phyloP scores from a whole-genome alignment of 495 filamentous ascomycete genomes.

The Platismatia glauca region DNA sequence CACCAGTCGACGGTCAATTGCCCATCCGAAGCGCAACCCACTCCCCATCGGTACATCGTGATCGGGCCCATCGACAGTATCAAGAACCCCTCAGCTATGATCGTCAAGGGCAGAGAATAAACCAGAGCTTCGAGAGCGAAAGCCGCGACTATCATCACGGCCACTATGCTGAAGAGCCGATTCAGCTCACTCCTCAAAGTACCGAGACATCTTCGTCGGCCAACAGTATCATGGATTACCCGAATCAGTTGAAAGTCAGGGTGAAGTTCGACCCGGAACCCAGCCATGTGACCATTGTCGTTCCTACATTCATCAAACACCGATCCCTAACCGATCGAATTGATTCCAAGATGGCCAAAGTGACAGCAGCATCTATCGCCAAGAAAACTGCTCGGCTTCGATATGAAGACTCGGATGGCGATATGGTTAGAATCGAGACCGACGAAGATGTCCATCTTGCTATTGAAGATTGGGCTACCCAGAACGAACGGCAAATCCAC shows the following conservation, averaged over 20 bases:
- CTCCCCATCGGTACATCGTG: conserved; percentile 32
- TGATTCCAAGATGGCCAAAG: conserved; percentile 81
- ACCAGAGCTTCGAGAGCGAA: not conserved
- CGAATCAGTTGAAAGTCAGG: conserved; percentile 82
- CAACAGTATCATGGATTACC: conserved; percentile 21
- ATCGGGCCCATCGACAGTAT: conserved; percentile 14
- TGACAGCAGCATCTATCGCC: conserved; percentile 70
- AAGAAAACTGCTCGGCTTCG: conserved; percentile 70
- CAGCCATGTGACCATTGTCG: conserved; percentile 82
- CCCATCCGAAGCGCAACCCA: conserved; percentile 40
- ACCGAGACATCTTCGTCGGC: conserved; percentile 26
- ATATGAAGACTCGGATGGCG: conserved; percentile 87
- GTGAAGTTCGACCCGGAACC: conserved; percentile 72
- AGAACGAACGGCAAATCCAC: conserved; percentile 53
- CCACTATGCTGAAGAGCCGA: conserved; percentile 3
- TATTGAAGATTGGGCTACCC: conserved; percentile 84
- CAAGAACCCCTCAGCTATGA: conserved; percentile 19
- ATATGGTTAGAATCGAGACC: conserved; percentile 83
- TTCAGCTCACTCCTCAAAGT: conserved; percentile 32
- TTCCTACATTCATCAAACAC: conserved; percentile 85
- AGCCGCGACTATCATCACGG: not conserved
- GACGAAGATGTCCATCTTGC: conserved; percentile 93
- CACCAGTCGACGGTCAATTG: conserved; percentile 45
- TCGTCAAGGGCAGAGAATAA: conserved; percentile 12
- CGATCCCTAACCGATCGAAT: conserved; percentile 92